Conservation (phyloP, 768 basidiomycete species). For the Tulasnella sp. region DNA sequence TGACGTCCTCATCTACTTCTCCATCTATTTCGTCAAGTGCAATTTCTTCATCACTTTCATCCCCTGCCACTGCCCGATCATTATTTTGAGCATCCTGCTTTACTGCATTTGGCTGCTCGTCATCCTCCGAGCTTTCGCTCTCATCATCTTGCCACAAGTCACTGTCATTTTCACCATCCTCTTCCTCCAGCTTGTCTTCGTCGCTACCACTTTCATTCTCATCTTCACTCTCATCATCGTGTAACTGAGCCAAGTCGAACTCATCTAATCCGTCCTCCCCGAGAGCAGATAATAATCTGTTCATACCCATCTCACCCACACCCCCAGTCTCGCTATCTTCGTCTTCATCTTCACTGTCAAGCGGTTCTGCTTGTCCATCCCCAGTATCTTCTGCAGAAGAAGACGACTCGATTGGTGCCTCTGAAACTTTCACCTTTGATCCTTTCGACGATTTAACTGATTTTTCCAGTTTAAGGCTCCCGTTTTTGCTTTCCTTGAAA, state of each 20-base stretch:
- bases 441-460: too few species aligned
- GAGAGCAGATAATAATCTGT: constrained; percentile 40
- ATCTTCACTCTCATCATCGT: constrained; percentile 18
- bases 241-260: constrained; percentile 45
- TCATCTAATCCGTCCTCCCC: constrained; percentile 58
- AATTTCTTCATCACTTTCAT: constrained; percentile 23
- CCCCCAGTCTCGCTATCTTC: constrained; percentile 26
- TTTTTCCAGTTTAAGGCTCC: too few species aligned
- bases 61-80: constrained; percentile 21
- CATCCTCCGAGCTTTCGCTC: constrained; percentile 24
- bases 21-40: constrained; percentile 16
- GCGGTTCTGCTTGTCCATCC: too few species aligned
- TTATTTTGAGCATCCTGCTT: constrained; percentile 24
- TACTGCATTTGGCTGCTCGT: constrained; percentile 23
- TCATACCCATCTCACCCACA: constrained; percentile 46
- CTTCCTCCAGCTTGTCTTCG: constrained; percentile 26
- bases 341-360: constrained; percentile 22
- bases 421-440: too few species aligned
- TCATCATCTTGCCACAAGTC: constrained; percentile 21
- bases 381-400: too few species aligned
- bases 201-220: constrained; percentile 19
- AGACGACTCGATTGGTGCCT: too few species aligned
- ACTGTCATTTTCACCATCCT: constrained; percentile 20
- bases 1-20: constrained; percentile 23
- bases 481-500: too few species aligned